These are phyloP conservation scores for Chaetomium sp. DNA, from an alignment of 2,329 filamentous ascomycete genomes.

Conservation along the genomic window DNA sequence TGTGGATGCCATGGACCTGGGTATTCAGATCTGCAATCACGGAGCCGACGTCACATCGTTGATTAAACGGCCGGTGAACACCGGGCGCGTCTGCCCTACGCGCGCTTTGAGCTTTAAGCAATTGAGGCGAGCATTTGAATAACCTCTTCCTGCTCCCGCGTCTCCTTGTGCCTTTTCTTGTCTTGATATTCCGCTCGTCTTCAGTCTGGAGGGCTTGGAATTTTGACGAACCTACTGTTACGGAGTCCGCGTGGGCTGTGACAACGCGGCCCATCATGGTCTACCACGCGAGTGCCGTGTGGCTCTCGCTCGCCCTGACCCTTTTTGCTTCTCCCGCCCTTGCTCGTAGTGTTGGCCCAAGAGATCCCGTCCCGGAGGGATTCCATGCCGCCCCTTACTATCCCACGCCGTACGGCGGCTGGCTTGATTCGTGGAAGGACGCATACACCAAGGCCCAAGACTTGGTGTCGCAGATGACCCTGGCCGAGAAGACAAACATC, in stretches of 20 bases:
- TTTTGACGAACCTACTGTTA: neutral
- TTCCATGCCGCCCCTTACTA: conserved; percentile 65
- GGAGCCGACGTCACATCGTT: conserved; percentile 3
- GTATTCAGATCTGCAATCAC: neutral
- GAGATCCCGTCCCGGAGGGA: conserved; percentile 38
- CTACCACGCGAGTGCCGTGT: conserved; percentile 17
- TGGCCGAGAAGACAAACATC: conserved; percentile 79
- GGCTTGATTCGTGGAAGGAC: conserved; percentile 66
- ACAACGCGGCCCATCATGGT: conserved; percentile 29
- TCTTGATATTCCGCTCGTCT: neutral
- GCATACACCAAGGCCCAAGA: conserved; percentile 70
- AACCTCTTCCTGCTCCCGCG: neutral
- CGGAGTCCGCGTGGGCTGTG: conserved; percentile 6
- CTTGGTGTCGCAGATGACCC: conserved; percentile 73
- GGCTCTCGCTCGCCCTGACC: conserved; percentile 26
- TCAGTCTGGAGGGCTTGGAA: neutral
- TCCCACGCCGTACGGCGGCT: conserved; percentile 71
- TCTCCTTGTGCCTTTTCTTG: neutral
- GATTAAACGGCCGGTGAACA: neutral
- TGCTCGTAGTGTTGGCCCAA: conserved; percentile 33
- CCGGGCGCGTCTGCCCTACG: neutral
- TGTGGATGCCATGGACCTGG: conserved; percentile 1
- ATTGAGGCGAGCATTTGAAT: neutral
- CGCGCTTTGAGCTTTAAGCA: neutral
- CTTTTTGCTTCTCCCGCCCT: conserved; percentile 29